Evolutionary conservation across 2,329 filamentous ascomycete species (phyloP).

Genomic region (Cytospora paraplurivora): DNA sequence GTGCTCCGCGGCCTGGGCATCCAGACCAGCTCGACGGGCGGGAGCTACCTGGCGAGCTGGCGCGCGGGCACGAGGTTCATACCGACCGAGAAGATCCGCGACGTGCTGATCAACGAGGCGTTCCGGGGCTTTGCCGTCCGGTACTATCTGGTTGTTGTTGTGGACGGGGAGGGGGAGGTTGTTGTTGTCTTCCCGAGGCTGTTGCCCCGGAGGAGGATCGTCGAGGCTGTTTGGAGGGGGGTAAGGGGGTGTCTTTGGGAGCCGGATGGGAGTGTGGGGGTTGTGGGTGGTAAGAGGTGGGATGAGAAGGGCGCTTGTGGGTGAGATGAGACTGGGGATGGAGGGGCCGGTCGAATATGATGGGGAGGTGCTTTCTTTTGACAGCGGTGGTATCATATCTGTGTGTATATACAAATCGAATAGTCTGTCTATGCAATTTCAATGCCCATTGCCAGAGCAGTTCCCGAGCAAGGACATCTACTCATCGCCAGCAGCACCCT

Average conservation of each 20-base stretch:
- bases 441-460: not conserved
- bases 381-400: not conserved
- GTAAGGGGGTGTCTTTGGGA: constrained; percentile 81
- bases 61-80: constrained; percentile 63
- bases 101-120: constrained; percentile 93
- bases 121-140: constrained; percentile 89
- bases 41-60: constrained; percentile 60
- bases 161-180: constrained; percentile 83
- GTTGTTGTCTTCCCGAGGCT: constrained; percentile 93
- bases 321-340: not conserved
- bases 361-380: not conserved
- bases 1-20: constrained; percentile 88
- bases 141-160: constrained; percentile 87
- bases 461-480: not conserved
- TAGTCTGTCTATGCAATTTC: not conserved
- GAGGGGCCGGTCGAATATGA: not conserved
- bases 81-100: constrained; percentile 86
- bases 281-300: constrained; percentile 25
- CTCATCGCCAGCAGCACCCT: not conserved
- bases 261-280: constrained; percentile 36
- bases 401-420: constrained; percentile 2
- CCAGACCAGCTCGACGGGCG: constrained; percentile 75
- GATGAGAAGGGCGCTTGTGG: constrained; percentile 37
- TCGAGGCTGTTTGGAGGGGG: constrained; percentile 91
- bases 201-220: constrained; percentile 70